Evolutionary conservation across 371 early-diverging fungal genomes (phyloP).

Genomic region (Rhizopus arrhizus): DNA sequence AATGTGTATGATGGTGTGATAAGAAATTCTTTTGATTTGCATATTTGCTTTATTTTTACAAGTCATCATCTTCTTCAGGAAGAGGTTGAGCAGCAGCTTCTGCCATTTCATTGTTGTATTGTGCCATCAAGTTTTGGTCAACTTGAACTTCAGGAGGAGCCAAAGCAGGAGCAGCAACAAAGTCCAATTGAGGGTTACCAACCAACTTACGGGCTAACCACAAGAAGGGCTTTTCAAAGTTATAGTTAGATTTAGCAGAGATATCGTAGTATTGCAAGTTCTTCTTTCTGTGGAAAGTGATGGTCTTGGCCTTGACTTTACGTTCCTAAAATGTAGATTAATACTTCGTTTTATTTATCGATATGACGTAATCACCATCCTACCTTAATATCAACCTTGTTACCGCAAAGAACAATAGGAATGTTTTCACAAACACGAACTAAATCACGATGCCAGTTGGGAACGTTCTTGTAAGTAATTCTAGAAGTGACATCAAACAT

Average conservation of each 20-base stretch:
- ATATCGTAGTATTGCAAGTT: conserved; percentile 99
- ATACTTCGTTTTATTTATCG: too few relatives aligned
- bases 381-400: conserved; percentile 99
- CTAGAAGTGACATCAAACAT: conserved; percentile 99
- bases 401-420: conserved; percentile 99
- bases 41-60: conserved; percentile 36
- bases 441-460: conserved; percentile 99
- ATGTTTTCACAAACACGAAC: conserved; percentile 99
- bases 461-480: conserved; percentile 99
- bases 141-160: conserved; percentile 95
- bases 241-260: conserved; percentile 99
- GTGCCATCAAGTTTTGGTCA: conserved; percentile 76
- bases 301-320: conserved; percentile 99
- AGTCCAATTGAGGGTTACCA: conserved; percentile 94
- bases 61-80: conserved; percentile 87
- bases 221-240: conserved; percentile 99
- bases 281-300: conserved; percentile 99
- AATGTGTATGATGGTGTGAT: too few relatives aligned
- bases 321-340: conserved; percentile 74
- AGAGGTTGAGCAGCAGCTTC: conserved; percentile 81
- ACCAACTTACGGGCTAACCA: conserved; percentile 98
- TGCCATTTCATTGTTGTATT: conserved; percentile 79
- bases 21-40: too few relatives aligned
- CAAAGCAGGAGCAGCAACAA: conserved; percentile 97
- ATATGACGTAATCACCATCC: too few relatives aligned